A percentile compares a stretch with the other conserved stretches of the same genome.
These are phyloP conservation scores for Sphagnum contortum DNA, from an alignment of 225 moss, liverwort and hornwort genomes.

Conservation along the genomic window DNA sequence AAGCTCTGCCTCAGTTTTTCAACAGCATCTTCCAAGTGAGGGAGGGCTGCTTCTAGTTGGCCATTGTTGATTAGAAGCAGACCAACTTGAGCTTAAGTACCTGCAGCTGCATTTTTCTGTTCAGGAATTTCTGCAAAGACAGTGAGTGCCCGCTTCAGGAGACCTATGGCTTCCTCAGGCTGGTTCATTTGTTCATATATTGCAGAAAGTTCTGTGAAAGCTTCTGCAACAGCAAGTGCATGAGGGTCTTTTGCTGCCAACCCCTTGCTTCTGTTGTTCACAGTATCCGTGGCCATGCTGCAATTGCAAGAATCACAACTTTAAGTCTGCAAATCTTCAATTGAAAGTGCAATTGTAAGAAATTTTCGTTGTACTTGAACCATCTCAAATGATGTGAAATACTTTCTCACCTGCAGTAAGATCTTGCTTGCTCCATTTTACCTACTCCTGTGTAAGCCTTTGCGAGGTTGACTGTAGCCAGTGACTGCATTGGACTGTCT, in stretches of 20 bases:
- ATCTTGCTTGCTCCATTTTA: conserved; percentile 42
- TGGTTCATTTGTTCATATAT: conserved; percentile 64
- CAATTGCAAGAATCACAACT: not conserved
- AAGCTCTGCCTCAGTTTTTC: conserved; percentile 57
- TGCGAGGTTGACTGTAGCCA: conserved; percentile 82
- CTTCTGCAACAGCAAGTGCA: conserved; percentile 69
- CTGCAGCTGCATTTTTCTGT: conserved; percentile 74
- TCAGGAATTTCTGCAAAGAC: conserved; percentile 66
- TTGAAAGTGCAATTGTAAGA: too few species aligned
- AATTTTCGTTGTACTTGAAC: too few species aligned
- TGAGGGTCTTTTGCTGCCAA: conserved; percentile 30
- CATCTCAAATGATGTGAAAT: too few species aligned
- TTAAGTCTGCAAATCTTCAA: too few species aligned
- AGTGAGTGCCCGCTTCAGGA: conserved; percentile 54
- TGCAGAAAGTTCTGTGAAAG: conserved; percentile 78
- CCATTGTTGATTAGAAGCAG: conserved; percentile 83
- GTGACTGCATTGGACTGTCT: conserved; percentile 53
- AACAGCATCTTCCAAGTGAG: conserved; percentile 65
- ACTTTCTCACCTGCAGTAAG: conserved; percentile 24
- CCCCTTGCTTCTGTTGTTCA: conserved; percentile 38
- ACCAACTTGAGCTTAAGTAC: conserved; percentile 95
- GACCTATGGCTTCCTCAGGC: conserved; percentile 59
- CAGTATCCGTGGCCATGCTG: conserved; percentile 44
- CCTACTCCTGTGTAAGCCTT: conserved; percentile 62
- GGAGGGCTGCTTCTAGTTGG: conserved; percentile 65